Evolutionary conservation across 116 monocot genomes (phyloP).

Genomic region (Trichopus zeylanicus): DNA sequence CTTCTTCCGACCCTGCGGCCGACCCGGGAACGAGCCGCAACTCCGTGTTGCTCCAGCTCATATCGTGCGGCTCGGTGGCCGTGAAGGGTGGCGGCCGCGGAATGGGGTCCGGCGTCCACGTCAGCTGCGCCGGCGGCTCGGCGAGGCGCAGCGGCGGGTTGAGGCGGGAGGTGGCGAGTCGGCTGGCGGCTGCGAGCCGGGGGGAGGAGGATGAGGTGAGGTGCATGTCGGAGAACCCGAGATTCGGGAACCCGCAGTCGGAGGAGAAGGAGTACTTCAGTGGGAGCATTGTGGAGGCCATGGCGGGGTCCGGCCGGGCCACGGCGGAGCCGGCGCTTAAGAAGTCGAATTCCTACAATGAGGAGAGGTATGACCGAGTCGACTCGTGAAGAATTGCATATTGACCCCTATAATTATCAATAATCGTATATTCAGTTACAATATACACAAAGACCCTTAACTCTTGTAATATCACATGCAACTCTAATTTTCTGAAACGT

Average conservation of each 20-base stretch:
- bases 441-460: too few species aligned
- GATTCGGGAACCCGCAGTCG: constrained; percentile 26
- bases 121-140: not conserved
- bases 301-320: constrained; percentile 5
- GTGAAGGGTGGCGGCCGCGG: constrained; percentile 13
- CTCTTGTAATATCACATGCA: too few species aligned
- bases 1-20: constrained; percentile 45
- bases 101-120: not conserved
- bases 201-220: constrained; percentile 37
- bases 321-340: constrained; percentile 37
- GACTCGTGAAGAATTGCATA: too few species aligned
- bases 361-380: constrained; percentile 52
- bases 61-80: constrained; percentile 57
- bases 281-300: constrained; percentile 83
- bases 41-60: constrained; percentile 77
- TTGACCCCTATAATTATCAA: too few species aligned
- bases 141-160: constrained; percentile 32
- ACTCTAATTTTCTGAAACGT: too few species aligned
- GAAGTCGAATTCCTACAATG: constrained; percentile 77
- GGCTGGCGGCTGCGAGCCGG: constrained; percentile 20
- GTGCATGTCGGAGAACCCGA: constrained; percentile 35
- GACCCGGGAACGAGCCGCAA: constrained; percentile 7
- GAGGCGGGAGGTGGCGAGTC: constrained; percentile 29
- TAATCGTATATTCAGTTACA: too few species aligned
- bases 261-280: constrained; percentile 99